Conservation (phyloP, 2,329 filamentous ascomycete genomes). For the Rhynchosporium graminicola region DNA sequence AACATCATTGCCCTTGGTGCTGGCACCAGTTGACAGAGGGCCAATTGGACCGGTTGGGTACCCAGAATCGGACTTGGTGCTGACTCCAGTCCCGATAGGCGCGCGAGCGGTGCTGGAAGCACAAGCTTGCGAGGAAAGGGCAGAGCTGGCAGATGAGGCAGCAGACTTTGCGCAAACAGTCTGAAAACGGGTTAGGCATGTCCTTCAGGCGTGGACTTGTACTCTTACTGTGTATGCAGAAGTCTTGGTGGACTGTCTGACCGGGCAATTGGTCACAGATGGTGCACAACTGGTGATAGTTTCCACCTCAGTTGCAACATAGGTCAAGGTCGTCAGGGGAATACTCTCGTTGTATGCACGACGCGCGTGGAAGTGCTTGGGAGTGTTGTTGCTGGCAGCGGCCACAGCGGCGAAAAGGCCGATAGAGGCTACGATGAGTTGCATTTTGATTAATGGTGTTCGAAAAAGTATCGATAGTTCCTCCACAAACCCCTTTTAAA, state of each 20-base stretch:
- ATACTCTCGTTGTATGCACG: slow-evolving; percentile 31
- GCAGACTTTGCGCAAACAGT: slow-evolving; percentile 52
- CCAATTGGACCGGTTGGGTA: slow-evolving; percentile 7
- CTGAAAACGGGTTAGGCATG: slow-evolving; percentile 20
- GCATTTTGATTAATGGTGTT: slow-evolving; percentile 35
- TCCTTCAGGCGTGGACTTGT: neutral
- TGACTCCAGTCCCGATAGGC: slow-evolving; percentile 25
- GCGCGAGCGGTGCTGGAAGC: slow-evolving; percentile 18
- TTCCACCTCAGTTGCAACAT: slow-evolving; percentile 42
- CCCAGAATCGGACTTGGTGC: slow-evolving; percentile 3
- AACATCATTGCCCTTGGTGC: slow-evolving; percentile 5
- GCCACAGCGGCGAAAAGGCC: slow-evolving; percentile 41
- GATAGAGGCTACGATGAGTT: slow-evolving; percentile 37
- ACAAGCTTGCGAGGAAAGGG: slow-evolving; percentile 36
- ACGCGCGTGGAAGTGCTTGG: slow-evolving; percentile 37
- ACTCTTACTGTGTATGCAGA: slow-evolving; percentile 44
- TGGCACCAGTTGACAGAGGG: slow-evolving; percentile 25
- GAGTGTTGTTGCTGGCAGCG: slow-evolving; percentile 32
- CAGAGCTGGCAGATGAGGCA: slow-evolving; percentile 44
- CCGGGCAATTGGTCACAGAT: slow-evolving; percentile 47
- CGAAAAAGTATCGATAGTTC: slow-evolving; percentile 15
- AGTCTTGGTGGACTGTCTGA: slow-evolving; percentile 34
- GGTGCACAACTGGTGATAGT: slow-evolving; percentile 45
- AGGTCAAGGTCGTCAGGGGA: slow-evolving; percentile 44
- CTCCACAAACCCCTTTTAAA: slow-evolving; percentile 22